Evolutionary conservation across 805 yeast species (phyloP).

Genomic region (Wilhelminamyces savonicus): DNA sequence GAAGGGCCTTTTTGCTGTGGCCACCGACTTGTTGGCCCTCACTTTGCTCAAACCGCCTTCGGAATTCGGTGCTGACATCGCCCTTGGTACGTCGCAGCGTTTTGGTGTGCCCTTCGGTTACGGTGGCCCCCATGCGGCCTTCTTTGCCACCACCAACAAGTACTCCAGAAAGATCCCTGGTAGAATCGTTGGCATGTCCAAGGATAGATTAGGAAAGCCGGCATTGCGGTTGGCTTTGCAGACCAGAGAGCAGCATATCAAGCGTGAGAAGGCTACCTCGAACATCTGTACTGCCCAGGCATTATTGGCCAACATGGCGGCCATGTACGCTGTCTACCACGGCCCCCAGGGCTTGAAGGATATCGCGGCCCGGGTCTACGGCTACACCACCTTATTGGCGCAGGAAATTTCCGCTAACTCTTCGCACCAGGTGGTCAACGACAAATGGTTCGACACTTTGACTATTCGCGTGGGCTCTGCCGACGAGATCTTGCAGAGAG

Average conservation of each 20-base stretch:
- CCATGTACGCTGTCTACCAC: slow-evolving; percentile 94
- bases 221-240: slow-evolving; percentile 92
- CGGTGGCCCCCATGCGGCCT: slow-evolving; percentile 99
- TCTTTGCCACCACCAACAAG: slow-evolving; percentile 78
- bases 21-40: slow-evolving; percentile 88
- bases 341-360: slow-evolving; percentile 81
- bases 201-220: slow-evolving; percentile 84
- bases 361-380: slow-evolving; percentile 74
- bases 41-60: slow-evolving; percentile 82
- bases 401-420: slow-evolving; percentile 33
- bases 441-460: slow-evolving; percentile 82
- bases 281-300: slow-evolving; percentile 99
- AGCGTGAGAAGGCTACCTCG: slow-evolving; percentile 95
- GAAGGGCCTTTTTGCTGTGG: slow-evolving; percentile 76
- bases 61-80: slow-evolving; percentile 86
- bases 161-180: slow-evolving; percentile 94
- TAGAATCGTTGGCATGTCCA: slow-evolving; percentile 86
- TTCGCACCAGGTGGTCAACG: slow-evolving; percentile 46
- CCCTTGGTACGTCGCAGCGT: slow-evolving; percentile 87
- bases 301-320: slow-evolving; percentile 87
- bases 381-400: slow-evolving; percentile 70
- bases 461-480: slow-evolving; percentile 54
- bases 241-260: slow-evolving; percentile 97
- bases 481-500: slow-evolving; percentile 48
- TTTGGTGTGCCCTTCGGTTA: slow-evolving; percentile 97